Evolutionary conservation across 1,284 basidiomycete genomes (phyloP).

Genomic region (Sphagnurus paluster): DNA sequence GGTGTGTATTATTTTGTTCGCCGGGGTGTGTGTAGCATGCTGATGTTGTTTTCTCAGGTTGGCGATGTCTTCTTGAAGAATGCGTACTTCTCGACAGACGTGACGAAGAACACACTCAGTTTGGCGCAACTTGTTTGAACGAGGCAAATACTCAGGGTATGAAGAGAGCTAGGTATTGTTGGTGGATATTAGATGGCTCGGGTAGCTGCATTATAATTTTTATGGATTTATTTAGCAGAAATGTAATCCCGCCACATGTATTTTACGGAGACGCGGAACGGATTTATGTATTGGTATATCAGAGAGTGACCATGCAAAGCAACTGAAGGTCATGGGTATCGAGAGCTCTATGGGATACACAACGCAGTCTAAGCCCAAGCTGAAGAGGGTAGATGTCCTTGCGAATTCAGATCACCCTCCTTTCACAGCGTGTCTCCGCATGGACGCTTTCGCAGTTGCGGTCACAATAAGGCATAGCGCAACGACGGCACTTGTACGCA

Average conservation of each 20-base stretch:
- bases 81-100: slow-evolving; percentile 76
- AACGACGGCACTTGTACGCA: slow-evolving; percentile 40
- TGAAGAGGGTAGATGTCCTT: background rate
- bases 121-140: slow-evolving; percentile 57
- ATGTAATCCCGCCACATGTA: slow-evolving; percentile 6
- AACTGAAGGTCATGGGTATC: too few species aligned
- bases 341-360: too few species aligned
- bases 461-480: slow-evolving; percentile 43
- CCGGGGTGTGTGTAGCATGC: background rate
- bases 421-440: slow-evolving; percentile 43
- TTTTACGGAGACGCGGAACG: too few species aligned
- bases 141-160: too few species aligned
- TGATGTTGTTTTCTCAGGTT: slow-evolving; percentile 33
- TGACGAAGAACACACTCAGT: slow-evolving; percentile 65
- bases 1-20: slow-evolving; percentile 35
- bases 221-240: background rate
- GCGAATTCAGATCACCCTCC: slow-evolving; percentile 30
- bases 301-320: too few species aligned
- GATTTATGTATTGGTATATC: too few species aligned
- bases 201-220: slow-evolving; percentile 6
- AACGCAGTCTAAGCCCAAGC: background rate
- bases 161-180: too few species aligned
- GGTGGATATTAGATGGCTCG: background rate
- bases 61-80: slow-evolving; percentile 80
- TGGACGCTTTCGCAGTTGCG: slow-evolving; percentile 42